Evolutionary conservation across 495 filamentous ascomycete genomes (phyloP), one percentile per base, ranked within the genome.

Genomic region (Filosporella fistucella): DNA sequence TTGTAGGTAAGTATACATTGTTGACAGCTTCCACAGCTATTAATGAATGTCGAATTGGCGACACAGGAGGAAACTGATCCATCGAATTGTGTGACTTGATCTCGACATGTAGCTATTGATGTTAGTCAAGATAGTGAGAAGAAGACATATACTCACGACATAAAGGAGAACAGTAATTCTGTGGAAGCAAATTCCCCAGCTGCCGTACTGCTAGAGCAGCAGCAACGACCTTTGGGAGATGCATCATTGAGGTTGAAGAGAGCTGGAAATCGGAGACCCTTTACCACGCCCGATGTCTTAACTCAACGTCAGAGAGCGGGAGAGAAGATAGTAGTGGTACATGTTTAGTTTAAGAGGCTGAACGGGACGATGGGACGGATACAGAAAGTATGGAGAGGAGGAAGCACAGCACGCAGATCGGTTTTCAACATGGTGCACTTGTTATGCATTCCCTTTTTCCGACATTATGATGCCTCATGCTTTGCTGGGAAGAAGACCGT

Each of bases 1-100:
- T 36, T 24, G 40, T 49, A 57, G 2, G 34, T 41, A 3, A 48
- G 16, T 1, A 57, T 37, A 24, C 54, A 57, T 34, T 33, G 20
- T 30, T 57, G 54, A 29, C 54, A 57, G 21, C 16, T 34, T 1
- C 54, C 49, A 22, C 54, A 57, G 26, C 49, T 45, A 16, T 24
- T 26, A 4, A 57, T 17, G 39, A 57, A 57, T 14, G 29, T 13
- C 0, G 54, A 57, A 25, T 43, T 45, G 4, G 45, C 11, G 3
- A 38, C 26, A 40, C 54, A 57, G 1, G 44, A 47, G 9, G 39
- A 35, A 7, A 28, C 25, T 21, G 16, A 20, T n/a, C n/a, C n/a
- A 22, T 45, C 39, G 40, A 51, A 47, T 1, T 14, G 16, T 7
- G 21, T n/a, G n/a, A 45, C 14, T 2, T 44, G 33, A 11, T 13